Conservation (phyloP, 768 basidiomycete genomes). For the Leccinellum luteum region DNA sequence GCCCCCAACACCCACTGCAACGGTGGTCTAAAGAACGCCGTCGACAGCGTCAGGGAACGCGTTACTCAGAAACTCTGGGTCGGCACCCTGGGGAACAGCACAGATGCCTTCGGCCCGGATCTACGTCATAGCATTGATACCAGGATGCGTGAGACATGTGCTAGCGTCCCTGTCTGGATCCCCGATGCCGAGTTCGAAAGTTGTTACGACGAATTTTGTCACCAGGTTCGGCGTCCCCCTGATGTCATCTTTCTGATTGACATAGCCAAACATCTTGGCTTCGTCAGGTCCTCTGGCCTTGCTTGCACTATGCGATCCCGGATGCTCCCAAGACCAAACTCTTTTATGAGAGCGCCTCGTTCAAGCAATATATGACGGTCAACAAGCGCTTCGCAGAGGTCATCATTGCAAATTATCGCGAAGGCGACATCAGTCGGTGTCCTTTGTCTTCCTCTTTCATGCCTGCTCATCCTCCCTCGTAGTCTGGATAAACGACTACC, state of each 20-base stretch:
- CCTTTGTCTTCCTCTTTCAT: neutral
- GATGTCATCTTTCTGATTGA: constrained; percentile 6
- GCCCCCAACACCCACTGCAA: constrained; percentile 74
- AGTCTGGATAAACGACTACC: constrained; percentile 94
- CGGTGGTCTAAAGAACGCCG: constrained; percentile 80
- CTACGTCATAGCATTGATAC: constrained; percentile 55
- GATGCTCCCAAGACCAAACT: constrained; percentile 83
- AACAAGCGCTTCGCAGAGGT: constrained; percentile 88
- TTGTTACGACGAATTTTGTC: constrained; percentile 85
- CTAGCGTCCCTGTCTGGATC: constrained; percentile 70
- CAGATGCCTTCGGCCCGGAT: constrained; percentile 59
- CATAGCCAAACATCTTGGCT: constrained; percentile 15
- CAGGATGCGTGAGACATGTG: constrained; percentile 40
- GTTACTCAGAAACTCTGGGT: constrained; percentile 58
- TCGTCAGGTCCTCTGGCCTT: constrained; percentile 73
- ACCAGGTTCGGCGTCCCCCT: constrained; percentile 50
- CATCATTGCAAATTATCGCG: constrained; percentile 76
- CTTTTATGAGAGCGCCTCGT: constrained; percentile 78
- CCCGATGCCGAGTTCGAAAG: constrained; percentile 75
- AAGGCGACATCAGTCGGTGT: constrained; percentile 75
- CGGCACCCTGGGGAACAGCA: constrained; percentile 71
- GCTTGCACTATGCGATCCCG: constrained; percentile 81
- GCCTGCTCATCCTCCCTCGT: constrained; percentile 1
- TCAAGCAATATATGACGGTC: constrained; percentile 83
- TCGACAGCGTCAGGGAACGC: constrained; percentile 60